Evolutionary conservation across 2,329 filamentous ascomycete genomes (phyloP), one percentile per base, ranked within the genome.

Genomic region (Aspergillus cejpii): DNA sequence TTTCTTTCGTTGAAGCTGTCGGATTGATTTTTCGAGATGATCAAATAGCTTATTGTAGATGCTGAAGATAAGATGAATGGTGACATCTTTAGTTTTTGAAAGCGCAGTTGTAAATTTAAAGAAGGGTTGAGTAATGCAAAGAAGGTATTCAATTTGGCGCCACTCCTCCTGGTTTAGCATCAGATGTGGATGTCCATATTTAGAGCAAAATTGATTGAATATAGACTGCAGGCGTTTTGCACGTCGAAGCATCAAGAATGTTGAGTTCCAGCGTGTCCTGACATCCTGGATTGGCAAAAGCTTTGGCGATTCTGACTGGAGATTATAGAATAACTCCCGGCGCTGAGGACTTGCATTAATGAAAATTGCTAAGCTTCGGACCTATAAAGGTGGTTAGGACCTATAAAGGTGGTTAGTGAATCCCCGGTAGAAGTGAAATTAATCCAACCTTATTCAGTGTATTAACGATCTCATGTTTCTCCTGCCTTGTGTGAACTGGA

Each of bases 41-140:
- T 37, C 14, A 20, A 56, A 56, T 1, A 54, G 47, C 7, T 28
- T 38, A 17, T 56, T 54, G 12, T 54, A 56, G 39, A 54, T 54
- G 6, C 29, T 39, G 26, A 51, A 56, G 12, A 56, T 19, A 26
- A 6, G 14, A 37, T 54, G 21, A 2, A 38, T 17, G 24, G n/a
- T n/a, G n/a, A n/a, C n/a, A n/a, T n/a, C n/a, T n/a, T n/a, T n/a
- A n/a, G n/a, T n/a, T n/a, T n/a, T n/a, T n/a, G n/a, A n/a, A n/a
- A n/a, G n/a, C n/a, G n/a, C n/a, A n/a, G n/a, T n/a, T n/a, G n/a
- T n/a, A n/a, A n/a, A n/a, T n/a, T n/a, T n/a, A n/a, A n/a, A n/a
- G n/a, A n/a, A n/a, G n/a, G n/a, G n/a, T n/a, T n/a, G n/a, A n/a
- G n/a, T n/a, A n/a, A n/a, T n/a, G n/a, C n/a, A n/a, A n/a, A n/a